phyloP scores from a whole-genome alignment of 805 yeast genomes.

The Candida anglica region DNA sequence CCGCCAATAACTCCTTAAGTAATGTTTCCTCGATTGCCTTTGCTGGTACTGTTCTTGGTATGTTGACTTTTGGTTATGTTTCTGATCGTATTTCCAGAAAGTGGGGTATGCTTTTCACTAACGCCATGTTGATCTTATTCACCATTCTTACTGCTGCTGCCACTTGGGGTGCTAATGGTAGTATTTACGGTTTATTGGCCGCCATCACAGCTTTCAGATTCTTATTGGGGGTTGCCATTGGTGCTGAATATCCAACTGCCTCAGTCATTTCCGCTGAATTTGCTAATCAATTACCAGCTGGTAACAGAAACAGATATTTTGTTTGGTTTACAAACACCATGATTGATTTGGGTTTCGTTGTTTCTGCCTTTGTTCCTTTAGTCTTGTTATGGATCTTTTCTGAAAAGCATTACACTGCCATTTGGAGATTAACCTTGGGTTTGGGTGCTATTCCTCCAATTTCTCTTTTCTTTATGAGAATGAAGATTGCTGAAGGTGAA shows the following conservation, averaged over 20 bases:
- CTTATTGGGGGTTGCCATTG: constrained; percentile 81
- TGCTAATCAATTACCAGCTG: constrained; percentile 62
- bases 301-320: constrained; percentile 78
- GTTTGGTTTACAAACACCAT: constrained; percentile 77
- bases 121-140: constrained; percentile 63
- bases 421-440: constrained; percentile 85
- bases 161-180: constrained; percentile 65
- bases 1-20: constrained; percentile 57
- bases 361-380: constrained; percentile 73
- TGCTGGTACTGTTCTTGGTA: constrained; percentile 83
- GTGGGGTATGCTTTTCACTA: constrained; percentile 69
- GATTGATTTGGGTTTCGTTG: constrained; percentile 80
- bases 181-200: constrained; percentile 67
- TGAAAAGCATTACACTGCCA: constrained; percentile 58
- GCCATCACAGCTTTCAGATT: constrained; percentile 77
- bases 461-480: constrained; percentile 65
- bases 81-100: constrained; percentile 75
- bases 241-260: constrained; percentile 87
- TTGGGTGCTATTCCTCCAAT: constrained; percentile 81
- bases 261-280: constrained; percentile 88
- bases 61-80: constrained; percentile 65
- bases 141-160: constrained; percentile 60
- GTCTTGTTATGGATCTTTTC: constrained; percentile 74
- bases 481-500: constrained; percentile 65
- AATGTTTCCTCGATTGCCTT: constrained; percentile 79